These are phyloP conservation scores for Cercospora zeae-maydis DNA, from an alignment of 2,329 filamentous ascomycete species.

Conservation along the genomic window DNA sequence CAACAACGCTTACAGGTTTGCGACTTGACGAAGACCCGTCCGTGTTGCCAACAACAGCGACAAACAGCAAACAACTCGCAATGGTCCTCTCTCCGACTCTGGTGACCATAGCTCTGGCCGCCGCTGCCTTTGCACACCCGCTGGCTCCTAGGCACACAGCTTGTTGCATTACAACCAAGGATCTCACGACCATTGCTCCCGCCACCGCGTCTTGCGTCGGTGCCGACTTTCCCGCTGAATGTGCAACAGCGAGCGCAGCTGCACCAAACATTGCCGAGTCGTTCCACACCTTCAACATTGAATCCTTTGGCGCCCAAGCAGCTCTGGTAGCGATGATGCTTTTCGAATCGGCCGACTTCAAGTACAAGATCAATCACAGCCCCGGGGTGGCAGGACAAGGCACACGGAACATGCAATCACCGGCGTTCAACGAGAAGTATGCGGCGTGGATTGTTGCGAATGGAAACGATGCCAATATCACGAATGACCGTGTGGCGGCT, in stretches of 20 bases:
- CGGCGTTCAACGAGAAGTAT: constrained; percentile 55
- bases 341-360: constrained; percentile 65
- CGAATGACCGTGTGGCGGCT: constrained; percentile 8
- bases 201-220: constrained; percentile 52
- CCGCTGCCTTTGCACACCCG: background rate
- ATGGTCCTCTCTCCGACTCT: constrained; percentile 7
- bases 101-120: constrained; percentile 6
- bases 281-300: constrained; percentile 58
- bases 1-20: background rate
- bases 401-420: constrained; percentile 64
- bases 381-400: constrained; percentile 65
- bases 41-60: background rate
- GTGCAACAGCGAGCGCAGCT: constrained; percentile 61
- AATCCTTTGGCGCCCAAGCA: constrained; percentile 58
- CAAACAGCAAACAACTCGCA: background rate
- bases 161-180: constrained; percentile 35
- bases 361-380: constrained; percentile 66
- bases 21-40: background rate
- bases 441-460: constrained; percentile 45
- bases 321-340: constrained; percentile 68
- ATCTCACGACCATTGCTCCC: constrained; percentile 57
- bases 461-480: constrained; percentile 30
- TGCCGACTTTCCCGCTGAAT: constrained; percentile 53
- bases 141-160: constrained; percentile 5
- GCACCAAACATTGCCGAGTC: constrained; percentile 55